Evolutionary conservation across 768 basidiomycete species (phyloP).

Genomic region (Tylopilus felleus): DNA sequence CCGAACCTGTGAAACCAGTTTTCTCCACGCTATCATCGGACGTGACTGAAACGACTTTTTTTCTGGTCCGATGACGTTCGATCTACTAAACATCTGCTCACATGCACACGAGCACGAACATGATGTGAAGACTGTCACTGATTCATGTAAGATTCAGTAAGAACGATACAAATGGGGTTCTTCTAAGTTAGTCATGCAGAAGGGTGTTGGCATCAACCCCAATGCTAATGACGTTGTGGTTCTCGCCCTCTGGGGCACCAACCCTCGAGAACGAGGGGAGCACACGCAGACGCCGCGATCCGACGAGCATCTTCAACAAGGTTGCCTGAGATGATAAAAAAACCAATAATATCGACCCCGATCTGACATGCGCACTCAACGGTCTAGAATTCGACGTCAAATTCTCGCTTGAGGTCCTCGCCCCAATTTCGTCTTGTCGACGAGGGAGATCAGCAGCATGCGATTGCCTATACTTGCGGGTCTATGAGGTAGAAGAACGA

Average conservation of each 20-base stretch:
- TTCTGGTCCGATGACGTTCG: not conserved
- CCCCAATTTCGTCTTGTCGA: constrained; percentile 23
- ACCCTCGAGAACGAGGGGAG: constrained; percentile 18
- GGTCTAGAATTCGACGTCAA: constrained; percentile 29
- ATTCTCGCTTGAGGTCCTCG: constrained; percentile 26
- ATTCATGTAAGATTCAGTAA: constrained; percentile 6
- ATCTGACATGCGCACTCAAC: constrained; percentile 11
- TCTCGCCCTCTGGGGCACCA: constrained; percentile 5
- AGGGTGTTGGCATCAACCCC: constrained; percentile 13
- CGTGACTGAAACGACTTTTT: constrained; percentile 17
- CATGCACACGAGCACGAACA: constrained; percentile 9
- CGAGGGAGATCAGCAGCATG: constrained; percentile 22
- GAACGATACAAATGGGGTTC: constrained; percentile 16
- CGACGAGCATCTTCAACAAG: constrained; percentile 1
- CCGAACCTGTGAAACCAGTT: constrained; percentile 11
- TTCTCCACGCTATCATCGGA: constrained; percentile 7
- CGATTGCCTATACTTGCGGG: constrained; percentile 15
- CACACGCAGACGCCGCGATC: constrained; percentile 8
- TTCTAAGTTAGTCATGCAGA: constrained; percentile 10
- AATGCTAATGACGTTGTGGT: constrained; percentile 14
- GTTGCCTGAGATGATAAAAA: constrained; percentile 4
- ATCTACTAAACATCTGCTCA: not conserved
- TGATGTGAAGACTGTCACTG: constrained; percentile 5
- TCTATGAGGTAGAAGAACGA: constrained; percentile 17
- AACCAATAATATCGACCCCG: constrained; percentile 4